These are phyloP conservation scores for Alternaria burnsii DNA, from an alignment of 2,329 filamentous ascomycete species.

Conservation along the genomic window DNA sequence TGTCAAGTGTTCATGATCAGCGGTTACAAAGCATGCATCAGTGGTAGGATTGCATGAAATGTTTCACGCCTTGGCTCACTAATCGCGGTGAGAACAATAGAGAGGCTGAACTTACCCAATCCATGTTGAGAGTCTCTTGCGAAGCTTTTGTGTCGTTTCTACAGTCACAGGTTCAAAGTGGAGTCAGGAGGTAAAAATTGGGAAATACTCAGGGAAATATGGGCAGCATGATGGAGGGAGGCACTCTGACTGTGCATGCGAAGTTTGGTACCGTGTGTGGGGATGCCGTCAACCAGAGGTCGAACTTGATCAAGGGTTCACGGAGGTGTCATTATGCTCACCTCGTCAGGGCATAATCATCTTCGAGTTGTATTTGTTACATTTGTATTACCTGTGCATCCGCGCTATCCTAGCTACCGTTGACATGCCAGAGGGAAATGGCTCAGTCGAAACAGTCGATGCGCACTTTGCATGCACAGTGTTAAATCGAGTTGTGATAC, in stretches of 20 bases:
- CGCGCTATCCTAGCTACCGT: too few species aligned
- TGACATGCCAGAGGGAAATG: too few species aligned
- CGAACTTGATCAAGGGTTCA: neutral
- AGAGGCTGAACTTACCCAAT: neutral
- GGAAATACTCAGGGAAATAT: neutral
- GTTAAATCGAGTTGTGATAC: too few species aligned
- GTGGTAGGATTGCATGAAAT: neutral
- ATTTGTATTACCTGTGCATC: neutral
- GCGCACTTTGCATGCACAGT: neutral
- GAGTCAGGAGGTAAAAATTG: neutral
- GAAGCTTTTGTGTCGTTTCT: neutral
- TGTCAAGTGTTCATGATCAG: neutral
- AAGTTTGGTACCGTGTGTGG: slow-evolving; percentile 2
- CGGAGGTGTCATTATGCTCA: neutral
- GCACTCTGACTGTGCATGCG: neutral
- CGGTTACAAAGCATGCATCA: neutral
- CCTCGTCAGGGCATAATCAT: neutral
- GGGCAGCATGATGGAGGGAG: neutral
- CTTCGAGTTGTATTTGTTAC: neutral
- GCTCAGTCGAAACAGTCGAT: neutral
- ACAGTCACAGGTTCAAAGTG: neutral
- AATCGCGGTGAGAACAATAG: neutral
- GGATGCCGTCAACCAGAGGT: neutral
- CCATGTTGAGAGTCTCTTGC: neutral
- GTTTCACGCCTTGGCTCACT: neutral